A percentile compares a stretch with the other conserved stretches of the same genome.
Conservation (phyloP, 208 protist genomes). For the Trypanosoma platydactyli region DNA sequence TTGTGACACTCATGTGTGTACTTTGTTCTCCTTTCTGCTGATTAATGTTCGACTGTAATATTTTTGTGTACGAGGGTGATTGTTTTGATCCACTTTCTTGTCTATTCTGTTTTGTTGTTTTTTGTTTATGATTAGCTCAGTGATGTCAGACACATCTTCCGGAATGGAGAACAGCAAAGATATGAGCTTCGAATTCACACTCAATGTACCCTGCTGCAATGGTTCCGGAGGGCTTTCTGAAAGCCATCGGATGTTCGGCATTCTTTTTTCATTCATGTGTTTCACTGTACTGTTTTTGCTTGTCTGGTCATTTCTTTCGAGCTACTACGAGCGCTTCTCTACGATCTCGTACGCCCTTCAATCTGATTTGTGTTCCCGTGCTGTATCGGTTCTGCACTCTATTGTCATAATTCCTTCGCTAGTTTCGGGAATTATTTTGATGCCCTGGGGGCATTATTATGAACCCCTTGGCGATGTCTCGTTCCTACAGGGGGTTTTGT, state of each 20-base stretch:
- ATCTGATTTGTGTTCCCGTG: constrained; percentile 42
- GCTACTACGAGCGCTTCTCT: constrained; percentile 36
- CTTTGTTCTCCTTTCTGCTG: no score
- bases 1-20: no score
- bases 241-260: constrained; percentile 3
- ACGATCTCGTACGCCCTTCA: constrained; percentile 21
- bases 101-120: background rate
- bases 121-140: no score
- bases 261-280: constrained; percentile 31
- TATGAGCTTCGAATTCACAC: background rate
- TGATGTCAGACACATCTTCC: background rate
- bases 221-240: constrained; percentile 2
- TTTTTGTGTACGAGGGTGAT: no score
- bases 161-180: background rate
- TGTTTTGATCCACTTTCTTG: no score
- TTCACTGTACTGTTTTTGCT: constrained; percentile 32
- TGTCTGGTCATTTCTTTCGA: constrained; percentile 31
- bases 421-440: constrained; percentile 33
- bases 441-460: constrained; percentile 38
- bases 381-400: constrained; percentile 44
- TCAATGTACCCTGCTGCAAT: background rate
- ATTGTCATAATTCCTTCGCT: constrained; percentile 39
- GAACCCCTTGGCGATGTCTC: constrained; percentile 34
- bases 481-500: constrained; percentile 34
- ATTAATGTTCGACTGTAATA: no score